Base-by-base conservation (phyloP, 2,329 filamentous ascomycete species). In the Ustilaginoidea virens region DNA sequence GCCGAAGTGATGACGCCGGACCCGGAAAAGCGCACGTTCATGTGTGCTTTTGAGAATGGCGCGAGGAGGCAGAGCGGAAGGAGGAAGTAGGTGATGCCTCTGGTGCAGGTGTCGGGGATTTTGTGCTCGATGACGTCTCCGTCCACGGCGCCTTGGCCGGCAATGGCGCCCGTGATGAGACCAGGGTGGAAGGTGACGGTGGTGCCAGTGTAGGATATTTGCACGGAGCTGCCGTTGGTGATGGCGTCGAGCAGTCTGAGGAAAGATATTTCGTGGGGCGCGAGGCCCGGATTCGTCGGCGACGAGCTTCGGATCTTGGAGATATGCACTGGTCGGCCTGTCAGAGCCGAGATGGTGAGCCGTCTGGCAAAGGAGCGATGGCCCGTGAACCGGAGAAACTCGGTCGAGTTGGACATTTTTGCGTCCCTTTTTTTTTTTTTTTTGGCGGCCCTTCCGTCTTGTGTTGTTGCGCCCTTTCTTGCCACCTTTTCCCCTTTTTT, bases 161-260 rank as follows among this genome's bases (percentile, higher is more conserved):
- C 65, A 15, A 80, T 73, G 26, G 76, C 79, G 36, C 90, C 90
- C 0, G 83, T 90, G 45, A 98, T 92, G 23, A 98, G 63, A 20
- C 90, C 90, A 0, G 90, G 90, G 39, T 81, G 79, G 58, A 92
- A 98, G 21, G 86, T 77, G 32, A 98, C 70, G 1, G 83, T 86
- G 1, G 90, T 96, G 48, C 90, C 90, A 2, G 85, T 94, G 58
- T 92, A 90, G 8, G 85, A 93, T 42, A 98, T 93, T 47, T 94
- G 86, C 58, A 96, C 83, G 32, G 80, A 75, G 33, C 80, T 81
- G 56, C 90, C 90, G 63, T 98, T 98, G 47, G 90, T 98, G 44
- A 98, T 68, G 41, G 82, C 70, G 54, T 96, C 90, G 47, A 98
- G 75, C 12, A 98, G 79, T 33, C 90, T 86, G 18, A 98, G 69